A percentile compares a stretch with the other conserved stretches of the same genome.
phyloP scores from a whole-genome alignment of 768 basidiomycete genomes.

The Fistulinella prunicolor region DNA sequence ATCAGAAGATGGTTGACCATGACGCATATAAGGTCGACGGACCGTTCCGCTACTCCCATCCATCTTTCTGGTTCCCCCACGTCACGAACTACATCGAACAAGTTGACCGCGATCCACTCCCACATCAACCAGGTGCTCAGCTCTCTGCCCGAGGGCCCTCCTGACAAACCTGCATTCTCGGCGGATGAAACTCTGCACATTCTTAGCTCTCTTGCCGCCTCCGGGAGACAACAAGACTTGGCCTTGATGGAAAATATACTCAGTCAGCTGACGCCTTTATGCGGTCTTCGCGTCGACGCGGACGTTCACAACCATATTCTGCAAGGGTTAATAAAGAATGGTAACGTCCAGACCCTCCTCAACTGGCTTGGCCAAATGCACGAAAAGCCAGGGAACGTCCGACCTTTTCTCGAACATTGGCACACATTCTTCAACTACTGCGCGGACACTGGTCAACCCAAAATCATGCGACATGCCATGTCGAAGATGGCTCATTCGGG shows the following conservation, averaged over 20 bases:
- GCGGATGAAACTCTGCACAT: slow-evolving; percentile 35
- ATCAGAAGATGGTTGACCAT: slow-evolving; percentile 24
- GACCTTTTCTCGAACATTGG: slow-evolving; percentile 52
- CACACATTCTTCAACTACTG: slow-evolving; percentile 49
- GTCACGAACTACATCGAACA: slow-evolving; percentile 15
- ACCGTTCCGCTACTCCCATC: not conserved
- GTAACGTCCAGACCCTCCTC: slow-evolving; percentile 42
- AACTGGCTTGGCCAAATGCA: slow-evolving; percentile 57
- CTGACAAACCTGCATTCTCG: slow-evolving; percentile 11
- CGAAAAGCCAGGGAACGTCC: slow-evolving; percentile 42
- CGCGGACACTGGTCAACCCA: slow-evolving; percentile 25
- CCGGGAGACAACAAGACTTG: slow-evolving; percentile 53
- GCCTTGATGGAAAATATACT: slow-evolving; percentile 53
- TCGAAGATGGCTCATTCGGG: slow-evolving; percentile 39
- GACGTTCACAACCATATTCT: slow-evolving; percentile 50
- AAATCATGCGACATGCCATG: slow-evolving; percentile 29
- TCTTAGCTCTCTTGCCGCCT: slow-evolving; percentile 47
- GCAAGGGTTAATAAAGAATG: slow-evolving; percentile 43
- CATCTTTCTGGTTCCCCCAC: slow-evolving; percentile 2
- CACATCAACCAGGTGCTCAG: slow-evolving; percentile 22
- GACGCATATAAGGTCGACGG: slow-evolving; percentile 8
- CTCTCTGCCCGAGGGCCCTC: slow-evolving; percentile 13
- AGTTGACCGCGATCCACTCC: slow-evolving; percentile 21
- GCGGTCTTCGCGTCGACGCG: slow-evolving; percentile 44
- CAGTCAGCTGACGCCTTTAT: slow-evolving; percentile 43